Conservation (phyloP, 2,329 filamentous ascomycete genomes). For the Beauveria australis region DNA sequence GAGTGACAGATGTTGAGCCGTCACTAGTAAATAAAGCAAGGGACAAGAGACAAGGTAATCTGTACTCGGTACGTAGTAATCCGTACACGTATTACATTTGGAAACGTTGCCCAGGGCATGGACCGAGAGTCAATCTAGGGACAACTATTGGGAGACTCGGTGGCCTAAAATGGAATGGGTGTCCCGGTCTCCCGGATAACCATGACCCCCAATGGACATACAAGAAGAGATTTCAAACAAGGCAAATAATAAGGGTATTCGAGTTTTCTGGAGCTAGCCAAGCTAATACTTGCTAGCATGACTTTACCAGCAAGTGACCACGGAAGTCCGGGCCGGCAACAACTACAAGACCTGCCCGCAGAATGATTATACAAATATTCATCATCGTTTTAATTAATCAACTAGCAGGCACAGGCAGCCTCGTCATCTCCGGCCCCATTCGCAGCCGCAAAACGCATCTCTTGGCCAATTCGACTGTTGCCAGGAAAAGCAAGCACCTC, state of each 20-base stretch:
- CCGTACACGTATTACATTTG: no score
- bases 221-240: not conserved
- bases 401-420: no score
- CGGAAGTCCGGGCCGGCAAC: not conserved
- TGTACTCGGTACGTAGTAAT: not conserved
- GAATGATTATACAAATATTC: no score
- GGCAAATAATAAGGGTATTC: not conserved
- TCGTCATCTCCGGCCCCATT: no score
- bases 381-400: not conserved
- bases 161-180: constrained; percentile 1
- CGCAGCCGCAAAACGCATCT: constrained; percentile 3
- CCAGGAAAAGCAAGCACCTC: constrained; percentile 1
- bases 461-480: constrained; percentile 4
- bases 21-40: not conserved
- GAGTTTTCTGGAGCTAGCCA: no score
- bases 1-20: not conserved
- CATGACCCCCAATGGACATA: not conserved
- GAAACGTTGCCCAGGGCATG: not conserved
- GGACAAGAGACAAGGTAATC: not conserved
- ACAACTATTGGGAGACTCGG: constrained; percentile 4
- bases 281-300: no score
- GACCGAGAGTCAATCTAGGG: constrained; percentile 1
- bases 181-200: not conserved
- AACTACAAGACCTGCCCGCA: not conserved
- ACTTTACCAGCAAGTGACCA: no score